Evolutionary conservation across 140 eudicot genomes (phyloP), one percentile per base, ranked within the genome.

Genomic region (Cichorium intybus): DNA sequence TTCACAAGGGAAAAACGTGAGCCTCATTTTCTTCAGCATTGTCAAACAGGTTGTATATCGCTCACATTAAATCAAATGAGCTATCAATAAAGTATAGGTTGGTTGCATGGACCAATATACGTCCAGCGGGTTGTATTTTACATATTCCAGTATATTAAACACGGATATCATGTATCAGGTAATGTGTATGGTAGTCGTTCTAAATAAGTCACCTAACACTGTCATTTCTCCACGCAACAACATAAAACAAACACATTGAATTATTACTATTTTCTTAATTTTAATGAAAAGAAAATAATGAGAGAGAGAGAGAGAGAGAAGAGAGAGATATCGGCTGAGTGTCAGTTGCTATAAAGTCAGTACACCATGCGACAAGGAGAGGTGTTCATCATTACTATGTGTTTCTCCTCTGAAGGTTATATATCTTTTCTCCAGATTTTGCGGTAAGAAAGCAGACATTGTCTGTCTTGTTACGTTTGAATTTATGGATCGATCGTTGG

Each of bases 391-490:
- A 61, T 58, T 57, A 22, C 49, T 45, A 15, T 58, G 52, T 70
- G 51, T 58, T 60, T 49, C 50, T 66, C 33, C 15, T 31, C 54
- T 67, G 27, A 34, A 51, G 49, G 5, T 37, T 57, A 70, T 58
- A 59, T 70, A 70, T 58, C 67, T 70, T 70, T 70, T 59, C 75
- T 47, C 75, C 60, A 70, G 75, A 70, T 70, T 47, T 46, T 70
- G 46, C 28, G 20, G 29, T 59, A 51, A 70, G 75, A 68, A 55
- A 66, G 61, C 61, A 64, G 33, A 48, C 62, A 54, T 35, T 18
- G 10, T 46, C 12, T 11, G 16, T 43, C 18, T 2, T 23, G 24
- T 43, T 47, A 7, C 31, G 16, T 20, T 5, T 34, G 5, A 39
- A 33, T 18, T 7, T 43, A 26, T 24, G 41, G 16, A 26, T 15